Conservation (phyloP, 352 stramenopile species). For the Elongisporangium anandrum region DNA sequence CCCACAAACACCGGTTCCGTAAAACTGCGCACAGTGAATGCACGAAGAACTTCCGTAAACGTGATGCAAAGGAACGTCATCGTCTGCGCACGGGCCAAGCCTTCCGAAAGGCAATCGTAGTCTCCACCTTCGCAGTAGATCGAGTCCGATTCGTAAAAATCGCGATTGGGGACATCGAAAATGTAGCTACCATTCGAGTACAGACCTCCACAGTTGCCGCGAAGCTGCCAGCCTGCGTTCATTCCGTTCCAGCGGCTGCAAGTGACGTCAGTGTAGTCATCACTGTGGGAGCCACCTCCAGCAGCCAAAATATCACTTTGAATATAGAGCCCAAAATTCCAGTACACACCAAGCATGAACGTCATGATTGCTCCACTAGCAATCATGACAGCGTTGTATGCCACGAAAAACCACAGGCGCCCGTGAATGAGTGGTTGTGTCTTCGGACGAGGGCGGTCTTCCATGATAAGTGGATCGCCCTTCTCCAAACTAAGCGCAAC, state of each 20-base stretch:
- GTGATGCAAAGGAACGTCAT: constrained; percentile 27
- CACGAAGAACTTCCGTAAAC: constrained; percentile 26
- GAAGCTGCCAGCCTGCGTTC: constrained; percentile 17
- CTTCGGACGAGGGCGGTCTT: constrained; percentile 53
- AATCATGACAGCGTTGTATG: constrained; percentile 55
- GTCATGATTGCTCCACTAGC: constrained; percentile 32
- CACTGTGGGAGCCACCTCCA: constrained; percentile 25
- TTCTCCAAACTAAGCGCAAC: constrained; percentile 71
- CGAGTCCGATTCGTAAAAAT: constrained; percentile 8
- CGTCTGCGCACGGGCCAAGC: constrained; percentile 20
- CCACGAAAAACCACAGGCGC: constrained; percentile 58
- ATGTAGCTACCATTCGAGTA: constrained; percentile 17
- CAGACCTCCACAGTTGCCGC: constrained; percentile 18
- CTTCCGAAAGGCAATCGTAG: constrained; percentile 26
- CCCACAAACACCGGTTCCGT: constrained; percentile 13
- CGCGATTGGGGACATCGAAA: constrained; percentile 8
- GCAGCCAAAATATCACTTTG: constrained; percentile 44
- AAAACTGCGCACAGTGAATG: constrained; percentile 33
- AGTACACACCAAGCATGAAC: constrained; percentile 62
- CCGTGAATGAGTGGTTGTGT: constrained; percentile 48
- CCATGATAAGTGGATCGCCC: constrained; percentile 63
- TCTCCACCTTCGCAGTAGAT: constrained; percentile 21
- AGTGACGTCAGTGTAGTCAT: constrained; percentile 20
- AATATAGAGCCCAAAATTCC: constrained; percentile 58
- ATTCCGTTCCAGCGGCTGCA: constrained; percentile 17